Conservation (phyloP, 192 early-diverging fungal genomes). For the Linnemannia hyalina region DNA sequence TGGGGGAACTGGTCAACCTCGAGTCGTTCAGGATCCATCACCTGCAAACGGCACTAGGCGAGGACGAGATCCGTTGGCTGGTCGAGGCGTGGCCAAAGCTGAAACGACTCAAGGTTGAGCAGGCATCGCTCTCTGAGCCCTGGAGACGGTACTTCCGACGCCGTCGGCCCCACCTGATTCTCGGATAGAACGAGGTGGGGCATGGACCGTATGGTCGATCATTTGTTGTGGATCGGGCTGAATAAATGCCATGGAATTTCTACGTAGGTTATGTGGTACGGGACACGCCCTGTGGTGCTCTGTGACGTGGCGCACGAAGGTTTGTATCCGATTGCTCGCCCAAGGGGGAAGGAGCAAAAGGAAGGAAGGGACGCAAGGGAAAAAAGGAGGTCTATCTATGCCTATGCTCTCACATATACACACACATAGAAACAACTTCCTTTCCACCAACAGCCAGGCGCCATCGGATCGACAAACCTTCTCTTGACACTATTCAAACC, state of each 20-base stretch:
- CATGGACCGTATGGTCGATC: not conserved
- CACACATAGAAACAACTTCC: not conserved
- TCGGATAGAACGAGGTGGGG: slow-evolving; percentile 9
- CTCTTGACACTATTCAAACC: not conserved
- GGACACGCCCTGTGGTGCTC: not conserved
- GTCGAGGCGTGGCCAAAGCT: slow-evolving; percentile 48
- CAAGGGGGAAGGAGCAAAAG: not conserved
- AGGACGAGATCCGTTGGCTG: slow-evolving; percentile 55
- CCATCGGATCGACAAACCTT: slow-evolving; percentile 1
- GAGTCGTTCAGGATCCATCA: slow-evolving; percentile 35
- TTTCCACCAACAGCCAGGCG: not conserved
- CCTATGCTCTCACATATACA: not conserved
- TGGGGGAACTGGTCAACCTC: slow-evolving; percentile 26
- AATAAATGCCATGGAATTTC: not conserved
- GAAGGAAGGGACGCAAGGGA: not conserved
- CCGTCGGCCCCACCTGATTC: slow-evolving; percentile 42
- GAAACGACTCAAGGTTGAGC: slow-evolving; percentile 37
- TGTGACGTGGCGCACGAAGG: not conserved
- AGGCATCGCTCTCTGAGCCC: slow-evolving; percentile 23
- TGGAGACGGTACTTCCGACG: slow-evolving; percentile 51
- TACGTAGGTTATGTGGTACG: too few species aligned
- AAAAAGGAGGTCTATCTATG: not conserved
- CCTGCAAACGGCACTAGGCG: slow-evolving; percentile 26
- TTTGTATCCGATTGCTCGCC: not conserved
- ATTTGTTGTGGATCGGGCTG: not conserved